Percentiles rank a stretch among this genome's conserved stretches.
Evolutionary conservation across 805 yeast genomes (phyloP).

Genomic region (Pichia gijzeniarum): DNA sequence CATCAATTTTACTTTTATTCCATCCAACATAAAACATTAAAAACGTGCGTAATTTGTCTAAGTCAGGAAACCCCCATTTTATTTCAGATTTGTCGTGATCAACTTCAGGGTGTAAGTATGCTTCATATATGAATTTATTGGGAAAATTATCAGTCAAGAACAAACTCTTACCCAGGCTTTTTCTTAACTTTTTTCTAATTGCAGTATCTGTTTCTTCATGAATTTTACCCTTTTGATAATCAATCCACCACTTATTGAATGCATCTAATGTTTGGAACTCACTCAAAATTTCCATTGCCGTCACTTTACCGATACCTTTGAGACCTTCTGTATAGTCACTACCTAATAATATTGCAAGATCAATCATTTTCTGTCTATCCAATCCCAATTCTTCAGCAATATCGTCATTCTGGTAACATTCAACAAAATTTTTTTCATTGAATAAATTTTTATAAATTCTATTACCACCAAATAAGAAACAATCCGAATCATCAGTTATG

Average conservation of each 20-base stretch:
- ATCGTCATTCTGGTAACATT: slow-evolving; percentile 60
- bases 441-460: slow-evolving; percentile 87
- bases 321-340: slow-evolving; percentile 94
- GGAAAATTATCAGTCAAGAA: slow-evolving; percentile 58
- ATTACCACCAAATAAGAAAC: slow-evolving; percentile 87
- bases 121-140: slow-evolving; percentile 57
- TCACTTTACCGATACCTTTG: slow-evolving; percentile 90
- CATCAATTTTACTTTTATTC: slow-evolving; percentile 70
- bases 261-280: slow-evolving; percentile 52
- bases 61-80: slow-evolving; percentile 85
- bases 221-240: slow-evolving; percentile 35
- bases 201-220: slow-evolving; percentile 37
- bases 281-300: slow-evolving; percentile 83
- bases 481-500: slow-evolving; percentile 96
- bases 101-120: slow-evolving; percentile 76
- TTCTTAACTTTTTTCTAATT: slow-evolving; percentile 53
- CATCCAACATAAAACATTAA: slow-evolving; percentile 72
- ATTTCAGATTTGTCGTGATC: slow-evolving; percentile 74
- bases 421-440: slow-evolving; percentile 87
- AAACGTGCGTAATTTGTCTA: slow-evolving; percentile 69
- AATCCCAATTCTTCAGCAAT: slow-evolving; percentile 62
- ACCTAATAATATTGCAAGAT: slow-evolving; percentile 78
- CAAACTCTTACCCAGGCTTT: slow-evolving; percentile 45
- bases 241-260: slow-evolving; percentile 54
- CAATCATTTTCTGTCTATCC: slow-evolving; percentile 57